Evolutionary conservation across 2,329 filamentous ascomycete genomes (phyloP).

Genomic region (Colletotrichum graminicola): DNA sequence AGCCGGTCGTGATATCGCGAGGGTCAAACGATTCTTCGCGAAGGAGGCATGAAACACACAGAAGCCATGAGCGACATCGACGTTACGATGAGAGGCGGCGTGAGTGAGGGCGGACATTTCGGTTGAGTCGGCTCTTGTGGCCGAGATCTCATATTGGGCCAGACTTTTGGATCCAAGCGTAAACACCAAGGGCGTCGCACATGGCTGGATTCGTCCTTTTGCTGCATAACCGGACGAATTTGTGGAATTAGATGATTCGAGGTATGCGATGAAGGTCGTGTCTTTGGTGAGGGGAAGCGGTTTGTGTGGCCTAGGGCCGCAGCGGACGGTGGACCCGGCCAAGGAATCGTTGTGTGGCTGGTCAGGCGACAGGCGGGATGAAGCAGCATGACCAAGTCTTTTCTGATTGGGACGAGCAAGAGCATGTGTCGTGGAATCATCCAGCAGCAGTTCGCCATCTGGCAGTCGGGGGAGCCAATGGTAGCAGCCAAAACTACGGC

Average conservation of each 20-base stretch:
- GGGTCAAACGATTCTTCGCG: slow-evolving; percentile 52
- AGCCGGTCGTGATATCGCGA: slow-evolving; percentile 65
- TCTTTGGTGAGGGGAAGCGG: slow-evolving; percentile 31
- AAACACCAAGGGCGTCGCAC: slow-evolving; percentile 27
- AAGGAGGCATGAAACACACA: slow-evolving; percentile 52
- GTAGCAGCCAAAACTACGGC: slow-evolving; percentile 47
- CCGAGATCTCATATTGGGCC: slow-evolving; percentile 38
- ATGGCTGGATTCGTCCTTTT: slow-evolving; percentile 24
- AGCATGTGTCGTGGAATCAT: slow-evolving; percentile 46
- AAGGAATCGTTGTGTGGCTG: slow-evolving; percentile 30
- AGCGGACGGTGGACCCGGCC: slow-evolving; percentile 35
- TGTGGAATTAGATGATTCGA: slow-evolving; percentile 41
- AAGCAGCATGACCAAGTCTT: slow-evolving; percentile 26
- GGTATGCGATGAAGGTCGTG: slow-evolving; percentile 26
- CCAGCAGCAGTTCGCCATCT: slow-evolving; percentile 63
- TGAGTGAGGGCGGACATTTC: slow-evolving; percentile 41
- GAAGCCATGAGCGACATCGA: slow-evolving; percentile 46
- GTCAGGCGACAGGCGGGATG: slow-evolving; percentile 18
- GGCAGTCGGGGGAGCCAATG: slow-evolving; percentile 54
- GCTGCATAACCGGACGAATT: slow-evolving; percentile 33
- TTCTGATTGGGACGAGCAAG: slow-evolving; percentile 32
- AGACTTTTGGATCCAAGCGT: slow-evolving; percentile 27
- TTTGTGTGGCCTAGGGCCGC: slow-evolving; percentile 37
- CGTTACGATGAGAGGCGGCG: slow-evolving; percentile 48
- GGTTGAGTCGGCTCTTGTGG: slow-evolving; percentile 21